phyloP scores from a whole-genome alignment of 2,329 filamentous ascomycete species.

The Ophiostoma ulmi region DNA sequence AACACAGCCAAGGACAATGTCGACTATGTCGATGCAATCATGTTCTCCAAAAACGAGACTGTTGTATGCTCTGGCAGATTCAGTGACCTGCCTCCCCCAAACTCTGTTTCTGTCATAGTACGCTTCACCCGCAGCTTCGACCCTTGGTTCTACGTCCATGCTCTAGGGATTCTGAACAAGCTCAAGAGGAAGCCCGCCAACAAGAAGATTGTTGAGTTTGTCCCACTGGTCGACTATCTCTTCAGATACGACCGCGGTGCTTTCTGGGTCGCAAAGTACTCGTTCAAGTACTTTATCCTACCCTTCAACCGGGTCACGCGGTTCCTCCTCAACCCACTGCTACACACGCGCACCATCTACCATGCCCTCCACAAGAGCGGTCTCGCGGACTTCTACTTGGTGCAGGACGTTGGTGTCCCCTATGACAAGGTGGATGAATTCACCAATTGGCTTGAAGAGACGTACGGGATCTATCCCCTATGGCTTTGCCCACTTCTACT shows the following conservation, averaged over 20 bases:
- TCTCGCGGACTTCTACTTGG: slow-evolving; percentile 55
- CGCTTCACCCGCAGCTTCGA: slow-evolving; percentile 56
- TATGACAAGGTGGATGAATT: slow-evolving; percentile 41
- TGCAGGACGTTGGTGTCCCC: slow-evolving; percentile 59
- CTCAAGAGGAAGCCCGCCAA: slow-evolving; percentile 30
- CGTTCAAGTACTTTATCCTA: slow-evolving; percentile 59
- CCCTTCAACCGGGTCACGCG: slow-evolving; percentile 57
- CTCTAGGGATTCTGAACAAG: slow-evolving; percentile 39
- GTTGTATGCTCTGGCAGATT: slow-evolving; percentile 59
- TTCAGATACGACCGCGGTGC: slow-evolving; percentile 67
- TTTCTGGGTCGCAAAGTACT: slow-evolving; percentile 61
- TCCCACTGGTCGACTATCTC: slow-evolving; percentile 61
- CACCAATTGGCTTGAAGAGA: slow-evolving; percentile 43
- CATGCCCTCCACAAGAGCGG: slow-evolving; percentile 59
- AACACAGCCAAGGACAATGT: slow-evolving; percentile 9
- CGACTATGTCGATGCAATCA: slow-evolving; percentile 66
- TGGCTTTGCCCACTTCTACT: slow-evolving; percentile 53
- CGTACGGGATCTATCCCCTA: slow-evolving; percentile 49
- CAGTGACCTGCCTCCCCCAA: slow-evolving; percentile 42
- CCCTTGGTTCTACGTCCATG: slow-evolving; percentile 71
- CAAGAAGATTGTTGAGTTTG: slow-evolving; percentile 39
- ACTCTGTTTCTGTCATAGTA: slow-evolving; percentile 31
- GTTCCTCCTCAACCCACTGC: slow-evolving; percentile 55
- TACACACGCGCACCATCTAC: slow-evolving; percentile 62
- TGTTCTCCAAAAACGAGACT: slow-evolving; percentile 53